These are phyloP conservation scores for Scleroderma bovista DNA, from an alignment of 768 basidiomycete genomes.

Conservation along the genomic window DNA sequence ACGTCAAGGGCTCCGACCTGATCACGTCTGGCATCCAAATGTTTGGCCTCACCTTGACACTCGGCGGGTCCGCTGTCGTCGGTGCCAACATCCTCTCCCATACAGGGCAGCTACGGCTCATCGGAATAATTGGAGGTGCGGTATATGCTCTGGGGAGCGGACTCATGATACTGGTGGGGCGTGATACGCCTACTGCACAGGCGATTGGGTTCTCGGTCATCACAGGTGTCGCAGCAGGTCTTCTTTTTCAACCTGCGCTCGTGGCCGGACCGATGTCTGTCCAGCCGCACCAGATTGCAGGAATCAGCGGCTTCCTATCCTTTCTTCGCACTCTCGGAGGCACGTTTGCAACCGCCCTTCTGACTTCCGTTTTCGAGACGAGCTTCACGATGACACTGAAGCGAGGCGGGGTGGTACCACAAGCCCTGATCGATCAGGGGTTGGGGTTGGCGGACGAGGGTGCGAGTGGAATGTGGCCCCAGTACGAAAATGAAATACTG, in stretches of 20 bases:
- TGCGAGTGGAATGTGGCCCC: slow-evolving; percentile 20
- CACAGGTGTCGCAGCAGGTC: slow-evolving; percentile 27
- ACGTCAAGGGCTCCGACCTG: slow-evolving; percentile 28
- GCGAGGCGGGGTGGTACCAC: slow-evolving; percentile 19
- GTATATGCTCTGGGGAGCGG: slow-evolving; percentile 30
- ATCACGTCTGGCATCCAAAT: slow-evolving; percentile 31
- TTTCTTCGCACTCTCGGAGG: slow-evolving; percentile 31
- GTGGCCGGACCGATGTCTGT: slow-evolving; percentile 33
- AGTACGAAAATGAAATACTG: slow-evolving; percentile 29
- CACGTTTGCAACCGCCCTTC: slow-evolving; percentile 32
- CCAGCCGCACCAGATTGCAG: slow-evolving; percentile 28
- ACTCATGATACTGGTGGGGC: slow-evolving; percentile 29
- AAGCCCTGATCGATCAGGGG: slow-evolving; percentile 25
- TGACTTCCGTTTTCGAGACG: slow-evolving; percentile 30
- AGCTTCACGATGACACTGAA: slow-evolving; percentile 25
- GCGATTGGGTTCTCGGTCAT: slow-evolving; percentile 29
- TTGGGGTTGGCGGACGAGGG: slow-evolving; percentile 26
- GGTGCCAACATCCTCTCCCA: slow-evolving; percentile 30
- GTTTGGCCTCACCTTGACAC: slow-evolving; percentile 29
- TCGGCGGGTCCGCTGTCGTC: slow-evolving; percentile 30
- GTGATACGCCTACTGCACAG: slow-evolving; percentile 20
- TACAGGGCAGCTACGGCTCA: slow-evolving; percentile 27
- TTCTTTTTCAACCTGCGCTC: slow-evolving; percentile 31
- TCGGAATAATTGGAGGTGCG: slow-evolving; percentile 25
- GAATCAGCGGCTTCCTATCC: slow-evolving; percentile 32